Evolutionary conservation across 352 stramenopile species (phyloP).

Genomic region (Globisporangium iwayamae): DNA sequence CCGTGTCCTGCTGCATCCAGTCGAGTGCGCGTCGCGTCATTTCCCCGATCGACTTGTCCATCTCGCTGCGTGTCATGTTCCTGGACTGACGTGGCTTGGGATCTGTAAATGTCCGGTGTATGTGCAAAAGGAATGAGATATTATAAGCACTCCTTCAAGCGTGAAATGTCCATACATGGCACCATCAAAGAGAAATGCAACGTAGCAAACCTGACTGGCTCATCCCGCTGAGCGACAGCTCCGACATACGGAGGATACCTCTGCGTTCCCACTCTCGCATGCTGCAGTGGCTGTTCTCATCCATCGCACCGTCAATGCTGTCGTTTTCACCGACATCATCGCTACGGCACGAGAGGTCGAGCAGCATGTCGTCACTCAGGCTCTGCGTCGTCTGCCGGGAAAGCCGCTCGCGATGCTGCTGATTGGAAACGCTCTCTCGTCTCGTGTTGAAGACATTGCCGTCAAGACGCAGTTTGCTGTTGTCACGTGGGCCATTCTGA

Average conservation of each 20-base stretch:
- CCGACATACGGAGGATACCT: constrained; percentile 11
- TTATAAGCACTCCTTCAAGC: not conserved
- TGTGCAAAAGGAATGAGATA: not conserved
- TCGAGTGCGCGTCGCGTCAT: constrained; percentile 29
- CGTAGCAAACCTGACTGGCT: constrained; percentile 8
- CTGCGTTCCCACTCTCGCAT: constrained; percentile 11
- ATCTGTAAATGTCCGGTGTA: not conserved
- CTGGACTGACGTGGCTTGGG: not conserved
- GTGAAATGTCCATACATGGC: not conserved
- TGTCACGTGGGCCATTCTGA: not conserved
- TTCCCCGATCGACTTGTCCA: constrained; percentile 15
- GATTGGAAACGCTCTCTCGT: not conserved
- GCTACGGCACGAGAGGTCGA: not conserved
- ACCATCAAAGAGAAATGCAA: not conserved
- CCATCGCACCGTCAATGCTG: not conserved
- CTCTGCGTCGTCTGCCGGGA: constrained; percentile 9
- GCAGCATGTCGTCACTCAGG: not conserved
- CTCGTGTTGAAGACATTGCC: not conserved
- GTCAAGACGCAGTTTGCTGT: not conserved
- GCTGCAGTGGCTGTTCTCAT: not conserved
- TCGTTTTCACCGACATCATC: not conserved
- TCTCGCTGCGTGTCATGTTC: not conserved
- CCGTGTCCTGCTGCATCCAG: constrained; percentile 43
- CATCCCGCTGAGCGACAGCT: constrained; percentile 14
- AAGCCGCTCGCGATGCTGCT: not conserved